These are phyloP conservation scores for Colletotrichum orchidophilum DNA, from an alignment of 2,329 filamentous ascomycete species.

Conservation along the genomic window DNA sequence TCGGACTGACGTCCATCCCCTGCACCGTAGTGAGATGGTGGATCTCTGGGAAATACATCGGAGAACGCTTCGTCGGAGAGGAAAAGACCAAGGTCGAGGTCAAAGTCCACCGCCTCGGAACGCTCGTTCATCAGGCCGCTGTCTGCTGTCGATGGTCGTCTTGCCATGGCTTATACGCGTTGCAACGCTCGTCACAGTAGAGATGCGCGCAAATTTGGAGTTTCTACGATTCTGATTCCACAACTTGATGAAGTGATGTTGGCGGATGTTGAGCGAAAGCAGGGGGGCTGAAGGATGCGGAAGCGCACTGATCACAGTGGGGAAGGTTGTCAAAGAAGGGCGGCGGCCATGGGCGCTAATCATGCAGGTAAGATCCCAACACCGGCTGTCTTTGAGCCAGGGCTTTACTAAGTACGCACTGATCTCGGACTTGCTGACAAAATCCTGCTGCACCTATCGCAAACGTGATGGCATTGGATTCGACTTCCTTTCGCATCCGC, in stretches of 20 bases:
- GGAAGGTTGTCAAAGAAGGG: constrained; percentile 9
- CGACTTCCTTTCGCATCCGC: too few relatives aligned
- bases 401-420: too few relatives aligned
- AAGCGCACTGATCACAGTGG: background rate
- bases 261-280: background rate
- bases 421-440: background rate
- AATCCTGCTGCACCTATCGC: background rate
- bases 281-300: background rate
- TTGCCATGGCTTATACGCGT: background rate
- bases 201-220: background rate
- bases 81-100: background rate
- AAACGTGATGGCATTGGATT: background rate
- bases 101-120: background rate
- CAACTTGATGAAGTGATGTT: background rate
- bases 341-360: background rate
- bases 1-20: background rate
- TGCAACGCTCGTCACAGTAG: background rate
- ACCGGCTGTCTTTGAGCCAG: background rate
- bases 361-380: background rate
- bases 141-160: background rate
- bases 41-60: background rate
- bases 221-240: background rate
- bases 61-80: background rate
- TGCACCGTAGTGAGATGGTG: background rate
- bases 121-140: background rate